Evolutionary conservation across 2,329 filamentous ascomycete species (phyloP).

Genomic region (Pseudogymnoascus sp.): DNA sequence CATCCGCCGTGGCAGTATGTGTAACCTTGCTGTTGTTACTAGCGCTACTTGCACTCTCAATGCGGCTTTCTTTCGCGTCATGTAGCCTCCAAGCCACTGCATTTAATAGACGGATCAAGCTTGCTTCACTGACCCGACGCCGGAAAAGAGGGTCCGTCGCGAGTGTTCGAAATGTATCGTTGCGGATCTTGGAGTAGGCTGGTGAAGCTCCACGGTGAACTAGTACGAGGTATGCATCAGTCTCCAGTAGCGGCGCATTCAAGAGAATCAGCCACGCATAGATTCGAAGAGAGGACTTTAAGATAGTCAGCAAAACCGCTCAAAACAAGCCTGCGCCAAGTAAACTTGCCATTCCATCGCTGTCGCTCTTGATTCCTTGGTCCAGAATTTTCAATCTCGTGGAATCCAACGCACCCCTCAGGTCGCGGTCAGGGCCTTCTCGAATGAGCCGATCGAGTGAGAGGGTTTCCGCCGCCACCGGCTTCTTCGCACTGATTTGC

Average conservation of each 20-base stretch:
- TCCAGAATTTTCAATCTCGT: conserved; percentile 67
- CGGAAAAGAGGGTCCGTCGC: conserved; percentile 97
- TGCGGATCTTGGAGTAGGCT: conserved; percentile 94
- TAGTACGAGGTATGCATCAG: conserved; percentile 81
- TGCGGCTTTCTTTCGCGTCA: conserved; percentile 55
- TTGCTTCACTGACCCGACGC: conserved; percentile 89
- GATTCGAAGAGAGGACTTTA: conserved; percentile 80
- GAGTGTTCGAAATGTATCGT: conserved; percentile 94
- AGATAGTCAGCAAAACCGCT: conserved; percentile 15
- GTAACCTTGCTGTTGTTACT: conserved; percentile 15
- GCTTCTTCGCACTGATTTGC: conserved; percentile 40
- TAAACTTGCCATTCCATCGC: conserved; percentile 67
- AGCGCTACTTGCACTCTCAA: conserved; percentile 14
- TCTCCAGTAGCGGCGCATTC: conserved; percentile 75
- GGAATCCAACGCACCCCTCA: conserved; percentile 60
- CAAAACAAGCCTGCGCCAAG: conserved; percentile 12
- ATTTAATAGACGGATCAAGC: conserved; percentile 87
- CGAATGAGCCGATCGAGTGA: conserved; percentile 70
- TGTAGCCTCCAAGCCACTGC: conserved; percentile 91
- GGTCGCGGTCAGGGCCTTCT: conserved; percentile 68
- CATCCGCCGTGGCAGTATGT: conserved; percentile 22
- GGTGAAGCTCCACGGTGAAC: conserved; percentile 91
- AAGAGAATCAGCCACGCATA: conserved; percentile 95
- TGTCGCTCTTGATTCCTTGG: conserved; percentile 69
- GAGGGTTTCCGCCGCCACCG: conserved; percentile 46